Percentiles rank a stretch among this genome's conserved stretches.
Conservation (phyloP, 192 early-diverging fungal species). For the Podila epigama region DNA sequence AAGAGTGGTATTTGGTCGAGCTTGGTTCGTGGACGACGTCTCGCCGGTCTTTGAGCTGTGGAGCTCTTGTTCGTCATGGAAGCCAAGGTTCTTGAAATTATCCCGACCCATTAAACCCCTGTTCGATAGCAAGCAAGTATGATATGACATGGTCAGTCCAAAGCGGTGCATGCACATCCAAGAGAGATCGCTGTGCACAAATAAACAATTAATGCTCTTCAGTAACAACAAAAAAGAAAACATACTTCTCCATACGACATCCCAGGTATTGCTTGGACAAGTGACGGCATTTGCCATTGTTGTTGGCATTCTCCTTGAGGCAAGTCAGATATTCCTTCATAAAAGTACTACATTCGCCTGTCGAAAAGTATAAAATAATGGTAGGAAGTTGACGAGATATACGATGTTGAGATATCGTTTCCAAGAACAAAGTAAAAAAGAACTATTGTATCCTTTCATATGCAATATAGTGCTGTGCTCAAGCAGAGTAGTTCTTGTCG, state of each 20-base stretch:
- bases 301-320: constrained; percentile 73
- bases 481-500: not conserved
- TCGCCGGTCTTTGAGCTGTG: too few relatives aligned
- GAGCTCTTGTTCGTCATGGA: constrained; percentile 66
- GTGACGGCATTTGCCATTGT: constrained; percentile 72
- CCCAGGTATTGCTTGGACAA: constrained; percentile 83
- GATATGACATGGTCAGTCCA: not conserved
- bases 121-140: not conserved
- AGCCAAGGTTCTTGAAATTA: constrained; percentile 72
- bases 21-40: not conserved
- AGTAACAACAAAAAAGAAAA: constrained; percentile 10
- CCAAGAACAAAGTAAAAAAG: not conserved
- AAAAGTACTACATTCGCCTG: constrained; percentile 82
- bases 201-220: too few relatives aligned
- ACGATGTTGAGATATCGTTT: too few relatives aligned
- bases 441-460: not conserved
- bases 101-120: constrained; percentile 76
- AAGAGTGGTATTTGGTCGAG: not conserved
- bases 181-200: too few relatives aligned
- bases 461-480: not conserved
- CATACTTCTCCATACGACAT: constrained; percentile 90
- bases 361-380: not conserved
- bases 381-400: too few relatives aligned
- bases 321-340: constrained; percentile 86
- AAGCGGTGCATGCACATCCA: not conserved